Base-by-base conservation (phyloP, 1,284 basidiomycete genomes). In the Pseudozyma thailandica region DNA sequence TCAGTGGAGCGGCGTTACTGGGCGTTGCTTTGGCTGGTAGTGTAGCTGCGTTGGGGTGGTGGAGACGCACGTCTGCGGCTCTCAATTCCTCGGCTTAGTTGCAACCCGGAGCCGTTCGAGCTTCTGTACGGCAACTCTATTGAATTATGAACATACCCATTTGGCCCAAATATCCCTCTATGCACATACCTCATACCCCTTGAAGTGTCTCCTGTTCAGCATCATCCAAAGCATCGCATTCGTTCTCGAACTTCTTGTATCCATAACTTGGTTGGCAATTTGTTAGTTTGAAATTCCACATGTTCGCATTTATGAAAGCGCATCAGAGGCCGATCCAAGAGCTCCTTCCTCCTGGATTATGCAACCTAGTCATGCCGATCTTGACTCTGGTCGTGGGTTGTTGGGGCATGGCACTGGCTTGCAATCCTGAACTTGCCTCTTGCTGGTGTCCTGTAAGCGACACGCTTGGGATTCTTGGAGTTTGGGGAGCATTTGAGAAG, bases 351-450 rank as follows among this genome's bases (percentile, higher is more conserved):
- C 89, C 88, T 0, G 93, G 89, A 83, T 98, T 98, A 80, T 96
- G 94, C 82, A 98, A 84, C 62, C 88, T 87, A 20, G 92, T 94
- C 85, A 96, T 93, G 3, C 92, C 93, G 77, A 97, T 94, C 84
- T 98, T 97, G 64, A 97, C 81, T 48, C 86, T 54, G 4, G 55
- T 59, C 1, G 31, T n/a, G 15, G 53, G 35, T 9, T 44, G 48
- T 3, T 45, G 43, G 1, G 51, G 56, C 37, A 63, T 6, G 0
- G 50, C 52, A 33, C 69, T 63, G 28, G 44, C 26, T 21, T 65
- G 55, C 26, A 62, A n/a, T 12, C 35, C 41, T 35, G 46, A 12
- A 15, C 38, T 15, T 18, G 37, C 51, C 13, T 47, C 47, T 9
- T 15, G n/a, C 1, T 44, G 50, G 12, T 37, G 44, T 33, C 52